Evolutionary conservation across 768 basidiomycete species (phyloP).

Genomic region (Pleurotus ostreatus): DNA sequence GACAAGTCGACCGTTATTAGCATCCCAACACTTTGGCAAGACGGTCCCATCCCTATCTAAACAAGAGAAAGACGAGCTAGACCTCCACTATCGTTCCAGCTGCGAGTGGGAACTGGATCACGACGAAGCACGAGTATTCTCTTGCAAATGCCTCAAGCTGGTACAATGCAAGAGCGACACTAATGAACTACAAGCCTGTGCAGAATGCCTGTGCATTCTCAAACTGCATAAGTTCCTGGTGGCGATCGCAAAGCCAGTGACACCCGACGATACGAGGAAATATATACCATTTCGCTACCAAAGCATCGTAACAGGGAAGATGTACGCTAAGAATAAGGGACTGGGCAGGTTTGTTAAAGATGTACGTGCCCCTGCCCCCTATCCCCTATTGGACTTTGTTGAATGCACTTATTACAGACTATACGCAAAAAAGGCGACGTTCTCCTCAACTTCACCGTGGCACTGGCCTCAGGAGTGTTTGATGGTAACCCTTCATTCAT

Average conservation of each 20-base stretch:
- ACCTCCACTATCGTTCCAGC: background rate
- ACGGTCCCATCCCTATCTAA: background rate
- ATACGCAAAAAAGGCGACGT: background rate
- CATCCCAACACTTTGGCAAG: background rate
- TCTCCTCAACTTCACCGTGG: background rate
- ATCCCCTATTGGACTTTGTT: background rate
- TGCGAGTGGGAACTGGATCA: background rate
- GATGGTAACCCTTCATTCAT: conserved; percentile 12
- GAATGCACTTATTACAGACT: background rate
- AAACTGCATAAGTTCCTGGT: background rate
- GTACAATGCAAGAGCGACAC: background rate
- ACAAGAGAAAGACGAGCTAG: background rate
- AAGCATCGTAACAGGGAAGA: background rate
- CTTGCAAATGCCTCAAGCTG: background rate
- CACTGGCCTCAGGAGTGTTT: background rate
- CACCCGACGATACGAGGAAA: background rate
- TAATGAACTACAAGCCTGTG: background rate
- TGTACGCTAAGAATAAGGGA: background rate
- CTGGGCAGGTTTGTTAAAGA: background rate
- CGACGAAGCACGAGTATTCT: background rate
- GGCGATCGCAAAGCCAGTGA: background rate
- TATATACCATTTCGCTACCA: background rate
- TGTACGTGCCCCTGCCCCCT: background rate
- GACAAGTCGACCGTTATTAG: background rate
- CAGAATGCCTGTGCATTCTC: background rate